Evolutionary conservation across 805 yeast genomes (phyloP), one percentile per base, ranked within the genome.

Genomic region (Saccharomycopsis selenospora): DNA sequence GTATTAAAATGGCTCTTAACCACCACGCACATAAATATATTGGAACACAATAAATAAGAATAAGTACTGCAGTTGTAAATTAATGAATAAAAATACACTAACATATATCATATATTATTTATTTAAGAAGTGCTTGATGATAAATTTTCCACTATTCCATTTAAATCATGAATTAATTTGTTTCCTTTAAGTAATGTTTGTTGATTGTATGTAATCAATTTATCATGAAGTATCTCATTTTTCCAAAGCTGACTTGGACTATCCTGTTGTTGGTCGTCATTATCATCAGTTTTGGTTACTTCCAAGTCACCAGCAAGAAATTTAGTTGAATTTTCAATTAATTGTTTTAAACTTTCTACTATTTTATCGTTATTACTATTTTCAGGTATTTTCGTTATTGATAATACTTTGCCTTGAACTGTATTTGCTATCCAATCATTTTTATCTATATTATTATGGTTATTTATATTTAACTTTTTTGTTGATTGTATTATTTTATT

Each of bases 141-240:
- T n/a, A 33, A 33, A 33, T 33, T 33, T 14, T 20, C 17, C 10
- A 33, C 38, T 20, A 33, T 33, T 10, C 38, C 38, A 20, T 33
- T 33, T 33, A 33, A 33, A 33, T 33, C 38, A 33, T 33, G 38
- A 33, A 33, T 33, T 6, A 33, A 20, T 20, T 33, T 33, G 38
- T 33, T 33, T 14, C 38, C 38, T 33, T 20, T 17, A 33, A 33
- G 38, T 20, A 33, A 33, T 20, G 38, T 33, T 33, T 33, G 20
- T 20, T 33, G 38, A 33, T 33, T 33, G 17, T 33, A 33, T 7
- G 38, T 33, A 10, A 33, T 33, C 38, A 33, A 33, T 14, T 33
- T 33, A 17, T 14, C 38, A 33, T 33, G 38, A 33, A 33, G 38
- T n/a, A n/a, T n/a, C n/a, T n/a, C n/a, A n/a, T n/a, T n/a, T n/a